Base-by-base conservation (phyloP, 1,139 yeast genomes). In the Ashbya aceris region DNA sequence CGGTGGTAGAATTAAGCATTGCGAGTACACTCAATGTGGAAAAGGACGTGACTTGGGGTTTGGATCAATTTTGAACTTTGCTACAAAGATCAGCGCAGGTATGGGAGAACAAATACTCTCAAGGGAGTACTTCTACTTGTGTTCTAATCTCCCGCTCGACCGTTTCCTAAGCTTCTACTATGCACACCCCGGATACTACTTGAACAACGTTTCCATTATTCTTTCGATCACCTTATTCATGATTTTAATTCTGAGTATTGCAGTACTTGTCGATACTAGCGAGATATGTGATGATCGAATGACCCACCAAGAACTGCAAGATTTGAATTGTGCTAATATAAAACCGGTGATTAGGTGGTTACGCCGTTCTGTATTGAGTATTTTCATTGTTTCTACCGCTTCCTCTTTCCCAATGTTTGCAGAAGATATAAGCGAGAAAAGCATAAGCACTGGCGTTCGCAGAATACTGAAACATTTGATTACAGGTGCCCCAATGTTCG, bases 81-180 rank as follows among this genome's bases (percentile, higher is more conserved):
- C 82, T 33, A 79, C 85, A 43, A 79, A 79, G 66, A 79, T 79
- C 70, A 85, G 86, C 65, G 84, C 85, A 54, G 86, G 85, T 67
- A 79, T 79, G 86, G 85, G 85, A 58, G 86, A 79, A 61, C 86
- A 79, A 61, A 76, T 79, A 79, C 71, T 79, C 58, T 79, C 85
- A 32, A 73, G 86, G 66, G 86, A 79, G 63, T 79, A 79, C 61
- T 79, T 76, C 64, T 79, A 79, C 62, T 68, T 79, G 59, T 81
- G 84, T 35, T 79, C 85, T 36, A 84, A 79, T 58, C 68, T 79
- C 50, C 83, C 84, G 27, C 68, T 79, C 58, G 85, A 79, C 60
- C 71, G 84, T 64, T 78, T 79, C 69, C 71, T 79, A 53, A 77
- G 85, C n/a, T 79, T 79, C 68, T 79, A 76, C 65, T 79, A 78